These are phyloP conservation scores for Penicillium sp. DNA, from an alignment of 2,329 filamentous ascomycete species.

Conservation along the genomic window DNA sequence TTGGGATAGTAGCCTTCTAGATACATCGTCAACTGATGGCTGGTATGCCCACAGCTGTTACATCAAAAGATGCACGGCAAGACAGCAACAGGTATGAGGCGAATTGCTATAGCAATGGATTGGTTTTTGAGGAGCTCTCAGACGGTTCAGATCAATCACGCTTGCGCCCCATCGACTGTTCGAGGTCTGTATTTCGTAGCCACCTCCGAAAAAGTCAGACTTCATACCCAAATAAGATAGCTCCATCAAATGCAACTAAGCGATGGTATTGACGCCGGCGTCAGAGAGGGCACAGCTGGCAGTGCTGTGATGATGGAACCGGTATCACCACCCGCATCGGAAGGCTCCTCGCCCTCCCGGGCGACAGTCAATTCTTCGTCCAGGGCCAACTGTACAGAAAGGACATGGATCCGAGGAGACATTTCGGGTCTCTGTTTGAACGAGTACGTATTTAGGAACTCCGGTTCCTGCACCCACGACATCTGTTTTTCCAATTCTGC, in stretches of 20 bases:
- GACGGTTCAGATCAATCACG: background rate
- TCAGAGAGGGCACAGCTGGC: slow-evolving; percentile 6
- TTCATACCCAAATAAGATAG: background rate
- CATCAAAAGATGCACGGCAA: no score
- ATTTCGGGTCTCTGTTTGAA: slow-evolving; percentile 28
- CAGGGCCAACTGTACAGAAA: slow-evolving; percentile 28
- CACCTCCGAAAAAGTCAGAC: background rate
- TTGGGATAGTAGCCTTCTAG: no score
- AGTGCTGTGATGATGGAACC: slow-evolving; percentile 17
- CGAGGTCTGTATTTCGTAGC: slow-evolving; percentile 6
- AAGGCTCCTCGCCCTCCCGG: background rate
- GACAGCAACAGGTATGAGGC: no score
- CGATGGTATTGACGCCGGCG: slow-evolving; percentile 4
- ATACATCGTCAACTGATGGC: no score
- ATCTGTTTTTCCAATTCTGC: slow-evolving; percentile 25
- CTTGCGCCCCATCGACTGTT: slow-evolving; percentile 13
- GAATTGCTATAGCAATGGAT: background rate
- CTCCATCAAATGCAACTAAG: background rate
- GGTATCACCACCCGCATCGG: slow-evolving; percentile 4
- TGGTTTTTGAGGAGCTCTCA: background rate
- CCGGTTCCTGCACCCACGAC: slow-evolving; percentile 31
- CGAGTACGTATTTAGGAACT: slow-evolving; percentile 30
- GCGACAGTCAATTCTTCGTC: slow-evolving; percentile 18
- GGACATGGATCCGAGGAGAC: slow-evolving; percentile 33
- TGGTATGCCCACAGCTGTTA: no score